Base-by-base conservation (phyloP, 1,139 yeast species). In the Zhuliangozyma parablackwelliae region DNA sequence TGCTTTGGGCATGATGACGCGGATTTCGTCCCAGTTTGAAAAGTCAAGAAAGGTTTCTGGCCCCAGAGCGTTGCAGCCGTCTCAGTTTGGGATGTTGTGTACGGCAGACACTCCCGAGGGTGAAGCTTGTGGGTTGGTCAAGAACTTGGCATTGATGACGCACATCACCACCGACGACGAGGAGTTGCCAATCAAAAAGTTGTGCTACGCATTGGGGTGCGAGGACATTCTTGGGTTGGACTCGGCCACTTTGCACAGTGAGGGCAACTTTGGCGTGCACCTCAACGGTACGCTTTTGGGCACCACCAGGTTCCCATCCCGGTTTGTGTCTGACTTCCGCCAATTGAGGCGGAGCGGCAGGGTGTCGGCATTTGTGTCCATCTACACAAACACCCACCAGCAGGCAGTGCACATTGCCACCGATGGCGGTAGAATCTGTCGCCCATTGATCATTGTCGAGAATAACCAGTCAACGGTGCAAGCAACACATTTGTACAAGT, bases 71-170 rank as follows among this genome's bases (percentile, higher is more conserved):
- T 74, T 92, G 49, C 99, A 92, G 61, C 98, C 99, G 10, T 94
- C 98, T 2, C 98, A 92, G 63, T 92, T 92, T 61, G 98, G 98
- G 56, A 92, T 92, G 97, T 72, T 92, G 45, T 92, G 99, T 73
- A 89, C 98, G 7, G 87, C 97, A 0, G 99, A 92, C 75, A 92
- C 99, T 0, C 99, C 99, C 3, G 99, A 92, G 75, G 99, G 99
- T 72, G 99, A 94, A 61, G 98, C 99, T 1, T 92, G 99, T 79
- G 99, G 99, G 54, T 75, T 92, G 59, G 98, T 92, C 27, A 92
- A 92, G 62, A 92, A 92, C 56, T 71, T 92, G 59, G 98, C 98
- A 2, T 73, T 92, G 38, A 92, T 92, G 99, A 92, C 99, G 11
- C 99, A 92, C 63, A 94, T 92, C 54, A 92, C 99, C 8, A 90